A percentile compares a stretch with the other conserved stretches of the same genome.
phyloP scores from a whole-genome alignment of 2,329 filamentous ascomycete species.

The Calonectria henricotiae region DNA sequence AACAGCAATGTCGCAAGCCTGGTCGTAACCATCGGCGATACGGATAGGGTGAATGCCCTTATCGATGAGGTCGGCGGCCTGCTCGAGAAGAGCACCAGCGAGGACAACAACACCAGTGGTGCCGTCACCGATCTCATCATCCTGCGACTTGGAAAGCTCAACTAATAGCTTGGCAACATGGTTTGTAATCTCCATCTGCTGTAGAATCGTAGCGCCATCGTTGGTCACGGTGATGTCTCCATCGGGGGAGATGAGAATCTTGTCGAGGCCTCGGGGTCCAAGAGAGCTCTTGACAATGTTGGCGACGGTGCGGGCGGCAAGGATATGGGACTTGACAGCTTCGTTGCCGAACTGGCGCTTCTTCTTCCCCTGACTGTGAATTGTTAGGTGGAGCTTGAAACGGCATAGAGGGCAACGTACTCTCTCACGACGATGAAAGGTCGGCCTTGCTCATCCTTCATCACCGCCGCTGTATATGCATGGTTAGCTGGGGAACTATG shows the following conservation, averaged over 20 bases:
- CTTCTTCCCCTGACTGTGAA: slow-evolving; percentile 91
- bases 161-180: slow-evolving; percentile 98
- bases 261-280: slow-evolving; percentile 95
- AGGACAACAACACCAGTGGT: slow-evolving; percentile 98
- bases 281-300: slow-evolving; percentile 98
- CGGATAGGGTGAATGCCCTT: slow-evolving; percentile 99
- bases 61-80: slow-evolving; percentile 97
- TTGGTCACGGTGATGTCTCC: slow-evolving; percentile 99
- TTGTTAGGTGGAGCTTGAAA: slow-evolving; percentile 37
- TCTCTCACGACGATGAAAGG: slow-evolving; percentile 99
- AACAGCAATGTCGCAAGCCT: slow-evolving; percentile 97
- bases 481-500: slow-evolving; percentile 44
- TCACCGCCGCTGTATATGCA: slow-evolving; percentile 73
- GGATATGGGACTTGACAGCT: slow-evolving; percentile 97
- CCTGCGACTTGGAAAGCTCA: slow-evolving; percentile 97
- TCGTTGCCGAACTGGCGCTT: slow-evolving; percentile 97
- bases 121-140: slow-evolving; percentile 98
- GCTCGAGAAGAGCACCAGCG: slow-evolving; percentile 93
- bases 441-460: slow-evolving; percentile 97
- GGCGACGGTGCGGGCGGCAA: slow-evolving; percentile 94
- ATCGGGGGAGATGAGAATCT: slow-evolving; percentile 98
- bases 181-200: slow-evolving; percentile 99
- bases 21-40: slow-evolving; percentile 98
- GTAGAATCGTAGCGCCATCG: slow-evolving; percentile 96
- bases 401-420: slow-evolving; percentile 70